phyloP scores from a whole-genome alignment of 495 filamentous ascomycete species.

The Aspergillus biplanus region DNA sequence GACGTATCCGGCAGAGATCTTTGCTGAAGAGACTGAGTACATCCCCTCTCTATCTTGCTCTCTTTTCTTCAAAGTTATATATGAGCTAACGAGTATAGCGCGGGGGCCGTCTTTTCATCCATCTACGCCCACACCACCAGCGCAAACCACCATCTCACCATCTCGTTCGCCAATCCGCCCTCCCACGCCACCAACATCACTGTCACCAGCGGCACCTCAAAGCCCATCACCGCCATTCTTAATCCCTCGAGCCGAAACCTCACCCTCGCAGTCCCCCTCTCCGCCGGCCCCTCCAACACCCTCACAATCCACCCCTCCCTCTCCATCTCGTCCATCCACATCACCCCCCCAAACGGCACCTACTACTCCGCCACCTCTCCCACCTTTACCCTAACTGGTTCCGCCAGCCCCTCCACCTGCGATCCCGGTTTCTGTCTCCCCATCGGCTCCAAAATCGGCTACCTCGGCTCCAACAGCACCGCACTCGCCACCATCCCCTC shows the following conservation, averaged over 20 bases:
- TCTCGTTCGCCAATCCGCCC: conserved; percentile 29
- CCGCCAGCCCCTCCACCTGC: conserved; percentile 35
- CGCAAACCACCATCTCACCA: conserved; percentile 30
- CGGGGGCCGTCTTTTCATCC: conserved; percentile 32
- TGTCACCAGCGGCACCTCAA: conserved; percentile 14
- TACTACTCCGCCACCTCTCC: conserved; percentile 41
- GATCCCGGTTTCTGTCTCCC: conserved; percentile 38
- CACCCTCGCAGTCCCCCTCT: conserved; percentile 27
- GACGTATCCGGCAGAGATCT: conserved; percentile 25
- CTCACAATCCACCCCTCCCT: conserved; percentile 30
- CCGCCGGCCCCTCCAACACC: conserved; percentile 37
- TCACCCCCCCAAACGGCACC: conserved; percentile 30
- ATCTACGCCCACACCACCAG: conserved; percentile 45
- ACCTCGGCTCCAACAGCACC: conserved; percentile 29
- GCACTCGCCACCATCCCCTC: conserved; percentile 33
- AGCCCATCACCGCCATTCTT: neutral
- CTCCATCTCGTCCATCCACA: conserved; percentile 28
- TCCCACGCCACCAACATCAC: conserved; percentile 10
- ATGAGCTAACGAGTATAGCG: neutral
- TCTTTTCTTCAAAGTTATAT: neutral
- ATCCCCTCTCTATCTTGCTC: neutral
- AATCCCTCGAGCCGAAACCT: conserved; percentile 21
- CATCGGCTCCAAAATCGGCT: conserved; percentile 46
- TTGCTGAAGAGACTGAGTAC: conserved; percentile 30
- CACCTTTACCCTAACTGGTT: conserved; percentile 38